Evolutionary conservation across 768 basidiomycete species (phyloP).

Genomic region (Mycena galopus): DNA sequence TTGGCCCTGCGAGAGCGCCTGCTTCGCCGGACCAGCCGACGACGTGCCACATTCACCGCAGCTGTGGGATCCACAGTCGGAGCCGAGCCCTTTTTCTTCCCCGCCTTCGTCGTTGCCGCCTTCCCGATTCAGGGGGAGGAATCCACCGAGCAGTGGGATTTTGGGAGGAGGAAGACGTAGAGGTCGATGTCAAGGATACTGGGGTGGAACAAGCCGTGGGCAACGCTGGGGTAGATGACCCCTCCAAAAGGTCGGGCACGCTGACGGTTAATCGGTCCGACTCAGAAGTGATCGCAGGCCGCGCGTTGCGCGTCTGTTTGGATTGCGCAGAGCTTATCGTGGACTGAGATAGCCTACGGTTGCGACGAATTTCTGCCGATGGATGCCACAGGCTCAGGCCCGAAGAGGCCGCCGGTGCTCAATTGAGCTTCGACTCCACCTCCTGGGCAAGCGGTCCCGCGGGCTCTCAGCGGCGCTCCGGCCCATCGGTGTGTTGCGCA

Average conservation of each 20-base stretch:
- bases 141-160: constrained; percentile 8
- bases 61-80: not conserved
- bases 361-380: constrained; percentile 5
- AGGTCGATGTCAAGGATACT: constrained; percentile 5
- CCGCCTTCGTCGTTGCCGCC: not conserved
- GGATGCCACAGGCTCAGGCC: constrained; percentile 12
- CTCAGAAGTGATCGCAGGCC: not conserved
- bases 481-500: not conserved
- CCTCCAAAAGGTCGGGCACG: constrained; percentile 15
- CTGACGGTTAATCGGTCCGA: constrained; percentile 5
- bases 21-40: not conserved
- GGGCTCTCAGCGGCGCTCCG: constrained; percentile 20
- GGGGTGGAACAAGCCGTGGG: constrained; percentile 17
- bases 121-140: constrained; percentile 6
- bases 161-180: constrained; percentile 8
- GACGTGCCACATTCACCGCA: not conserved
- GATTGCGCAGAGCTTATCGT: constrained; percentile 8
- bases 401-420: not conserved
- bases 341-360: constrained; percentile 19
- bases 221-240: not conserved
- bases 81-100: not conserved
- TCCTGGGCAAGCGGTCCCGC: constrained; percentile 25
- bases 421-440: constrained; percentile 39
- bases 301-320: not conserved
- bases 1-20: not conserved